Evolutionary conservation across 352 stramenopile genomes (phyloP).

Genomic region (Phytophthora hibernalis): DNA sequence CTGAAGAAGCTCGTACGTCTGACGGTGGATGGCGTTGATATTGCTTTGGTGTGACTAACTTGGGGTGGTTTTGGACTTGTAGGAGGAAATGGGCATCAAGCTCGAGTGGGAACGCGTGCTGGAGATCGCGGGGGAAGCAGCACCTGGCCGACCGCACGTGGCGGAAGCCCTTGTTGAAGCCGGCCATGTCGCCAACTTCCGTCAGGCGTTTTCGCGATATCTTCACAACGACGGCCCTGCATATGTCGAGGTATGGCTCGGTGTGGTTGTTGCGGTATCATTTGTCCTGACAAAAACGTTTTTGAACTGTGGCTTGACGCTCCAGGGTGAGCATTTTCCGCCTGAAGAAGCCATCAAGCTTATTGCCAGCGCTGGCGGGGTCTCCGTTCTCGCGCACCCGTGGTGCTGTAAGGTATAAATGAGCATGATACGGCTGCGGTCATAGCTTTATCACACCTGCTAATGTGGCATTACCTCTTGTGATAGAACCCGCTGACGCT

Average conservation of each 20-base stretch:
- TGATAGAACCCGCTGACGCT: conserved; percentile 70
- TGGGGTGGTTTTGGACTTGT: background rate
- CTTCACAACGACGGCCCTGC: conserved; percentile 84
- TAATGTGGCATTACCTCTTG: background rate
- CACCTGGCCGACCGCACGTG: conserved; percentile 81
- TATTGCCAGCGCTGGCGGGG: conserved; percentile 78
- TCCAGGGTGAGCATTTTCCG: conserved; percentile 80
- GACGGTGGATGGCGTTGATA: background rate
- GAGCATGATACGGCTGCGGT: background rate
- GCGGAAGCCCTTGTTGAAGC: conserved; percentile 81
- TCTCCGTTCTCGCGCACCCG: conserved; percentile 86
- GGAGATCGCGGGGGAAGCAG: conserved; percentile 83
- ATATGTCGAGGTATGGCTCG: conserved; percentile 72
- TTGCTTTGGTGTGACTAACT: background rate
- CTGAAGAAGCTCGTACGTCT: conserved; percentile 77
- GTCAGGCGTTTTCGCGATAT: conserved; percentile 83
- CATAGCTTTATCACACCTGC: background rate
- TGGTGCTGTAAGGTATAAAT: conserved; percentile 83
- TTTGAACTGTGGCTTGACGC: background rate
- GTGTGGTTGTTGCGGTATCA: background rate
- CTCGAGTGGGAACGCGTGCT: conserved; percentile 83
- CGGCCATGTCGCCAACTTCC: conserved; percentile 79
- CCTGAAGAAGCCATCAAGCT: conserved; percentile 89
- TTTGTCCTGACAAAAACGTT: background rate
- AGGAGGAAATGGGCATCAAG: conserved; percentile 86